A percentile compares a stretch with the other conserved stretches of the same genome.
Evolutionary conservation across 1,284 basidiomycete species (phyloP).

Genomic region (Trichosporon coremiiforme): DNA sequence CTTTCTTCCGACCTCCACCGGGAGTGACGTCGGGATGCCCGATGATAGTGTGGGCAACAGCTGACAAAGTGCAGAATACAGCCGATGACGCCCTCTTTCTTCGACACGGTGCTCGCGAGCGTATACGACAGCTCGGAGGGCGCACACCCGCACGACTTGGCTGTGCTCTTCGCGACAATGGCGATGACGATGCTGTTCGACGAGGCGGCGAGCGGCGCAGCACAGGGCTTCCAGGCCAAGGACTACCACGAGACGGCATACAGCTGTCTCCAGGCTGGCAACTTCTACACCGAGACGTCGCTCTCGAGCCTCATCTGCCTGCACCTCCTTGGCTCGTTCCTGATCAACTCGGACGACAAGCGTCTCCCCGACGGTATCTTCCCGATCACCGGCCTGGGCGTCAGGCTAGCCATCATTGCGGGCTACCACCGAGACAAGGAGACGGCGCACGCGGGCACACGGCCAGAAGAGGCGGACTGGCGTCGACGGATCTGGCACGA

Average conservation of each 20-base stretch:
- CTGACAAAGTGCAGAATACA: constrained; percentile 24
- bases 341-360: constrained; percentile 35
- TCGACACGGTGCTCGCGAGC: constrained; percentile 31
- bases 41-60: not conserved
- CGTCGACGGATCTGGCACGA: constrained; percentile 33
- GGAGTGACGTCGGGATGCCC: too few species aligned
- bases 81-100: constrained; percentile 32
- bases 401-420: constrained; percentile 30
- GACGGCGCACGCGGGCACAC: constrained; percentile 21
- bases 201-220: constrained; percentile 11
- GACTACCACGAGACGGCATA: constrained; percentile 33
- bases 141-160: constrained; percentile 32
- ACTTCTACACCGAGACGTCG: constrained; percentile 34
- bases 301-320: constrained; percentile 27
- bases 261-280: constrained; percentile 31
- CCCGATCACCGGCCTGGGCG: constrained; percentile 30
- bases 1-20: too few species aligned
- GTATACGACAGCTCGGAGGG: constrained; percentile 32
- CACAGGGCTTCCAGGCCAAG: constrained; percentile 23
- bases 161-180: constrained; percentile 29
- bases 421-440: constrained; percentile 32
- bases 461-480: constrained; percentile 28
- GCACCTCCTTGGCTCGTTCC: constrained; percentile 28
- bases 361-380: constrained; percentile 32
- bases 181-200: constrained; percentile 30